A percentile compares a stretch with the other conserved stretches of the same genome.
Conservation (phyloP, 2,329 filamentous ascomycete genomes). For the Chrysoporthe austroafricana region DNA sequence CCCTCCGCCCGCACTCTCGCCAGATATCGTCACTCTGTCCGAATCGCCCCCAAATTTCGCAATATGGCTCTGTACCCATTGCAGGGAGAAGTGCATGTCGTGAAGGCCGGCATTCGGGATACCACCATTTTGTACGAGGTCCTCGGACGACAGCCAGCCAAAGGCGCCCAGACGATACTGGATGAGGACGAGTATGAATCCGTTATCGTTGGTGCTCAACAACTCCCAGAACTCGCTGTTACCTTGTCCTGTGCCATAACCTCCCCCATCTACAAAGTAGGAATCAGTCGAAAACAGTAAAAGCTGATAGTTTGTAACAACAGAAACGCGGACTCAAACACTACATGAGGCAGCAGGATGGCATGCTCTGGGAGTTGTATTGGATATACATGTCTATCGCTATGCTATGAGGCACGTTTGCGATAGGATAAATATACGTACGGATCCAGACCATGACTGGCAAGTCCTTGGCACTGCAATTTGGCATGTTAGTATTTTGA, state of each 20-base stretch:
- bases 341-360: neutral
- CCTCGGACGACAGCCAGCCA: constrained; percentile 62
- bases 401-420: too few species aligned
- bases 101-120: constrained; percentile 62
- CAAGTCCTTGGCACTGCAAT: constrained; percentile 1
- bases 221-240: constrained; percentile 21
- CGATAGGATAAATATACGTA: neutral
- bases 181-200: constrained; percentile 64
- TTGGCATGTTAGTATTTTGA: neutral
- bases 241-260: constrained; percentile 21
- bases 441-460: constrained; percentile 26
- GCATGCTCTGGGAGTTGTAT: neutral
- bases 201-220: constrained; percentile 11
- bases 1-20: constrained; percentile 57
- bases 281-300: neutral
- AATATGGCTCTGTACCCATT: constrained; percentile 70
- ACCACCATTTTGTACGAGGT: constrained; percentile 50
- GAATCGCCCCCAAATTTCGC: constrained; percentile 48
- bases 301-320: neutral
- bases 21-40: constrained; percentile 66
- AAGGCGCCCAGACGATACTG: constrained; percentile 69
- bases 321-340: neutral
- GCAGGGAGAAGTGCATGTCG: constrained; percentile 62
- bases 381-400: neutral
- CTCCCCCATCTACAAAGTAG: constrained; percentile 7